Conservation (phyloP, 768 basidiomycete species). For the Suillus paluster region DNA sequence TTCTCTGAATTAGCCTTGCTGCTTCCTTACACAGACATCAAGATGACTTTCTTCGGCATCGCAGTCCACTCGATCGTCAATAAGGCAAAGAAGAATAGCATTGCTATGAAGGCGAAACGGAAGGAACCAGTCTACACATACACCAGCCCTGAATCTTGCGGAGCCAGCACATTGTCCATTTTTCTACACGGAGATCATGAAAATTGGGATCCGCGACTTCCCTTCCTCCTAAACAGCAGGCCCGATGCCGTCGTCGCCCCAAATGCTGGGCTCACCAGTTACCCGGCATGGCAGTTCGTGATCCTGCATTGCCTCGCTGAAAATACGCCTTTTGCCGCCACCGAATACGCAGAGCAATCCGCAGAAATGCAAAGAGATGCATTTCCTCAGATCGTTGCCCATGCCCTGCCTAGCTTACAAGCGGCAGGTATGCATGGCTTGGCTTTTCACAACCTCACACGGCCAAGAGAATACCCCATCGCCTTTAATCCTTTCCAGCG, state of each 20-base stretch:
- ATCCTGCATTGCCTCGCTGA: slow-evolving; percentile 36
- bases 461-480: slow-evolving; percentile 32
- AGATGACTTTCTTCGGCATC: slow-evolving; percentile 45
- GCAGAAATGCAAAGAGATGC: slow-evolving; percentile 35
- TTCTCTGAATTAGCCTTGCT: slow-evolving; percentile 52
- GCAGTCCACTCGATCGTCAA: slow-evolving; percentile 36
- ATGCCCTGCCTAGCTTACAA: slow-evolving; percentile 27
- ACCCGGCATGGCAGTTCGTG: slow-evolving; percentile 42
- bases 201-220: slow-evolving; percentile 29
- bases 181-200: slow-evolving; percentile 36
- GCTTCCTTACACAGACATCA: slow-evolving; percentile 48
- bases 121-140: slow-evolving; percentile 39
- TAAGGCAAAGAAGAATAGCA: slow-evolving; percentile 34
- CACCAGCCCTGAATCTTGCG: slow-evolving; percentile 40
- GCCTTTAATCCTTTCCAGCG: slow-evolving; percentile 38
- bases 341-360: slow-evolving; percentile 43
- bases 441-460: slow-evolving; percentile 27
- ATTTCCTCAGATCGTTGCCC: slow-evolving; percentile 32
- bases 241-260: slow-evolving; percentile 49
- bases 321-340: slow-evolving; percentile 36
- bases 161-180: slow-evolving; percentile 43
- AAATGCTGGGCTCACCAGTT: slow-evolving; percentile 44
- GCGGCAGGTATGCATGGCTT: slow-evolving; percentile 22
- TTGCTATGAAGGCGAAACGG: slow-evolving; percentile 35
- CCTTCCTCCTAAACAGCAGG: slow-evolving; percentile 17